phyloP scores from a whole-genome alignment of 768 basidiomycete genomes.

The Pleurotus salmoneostramineus region DNA sequence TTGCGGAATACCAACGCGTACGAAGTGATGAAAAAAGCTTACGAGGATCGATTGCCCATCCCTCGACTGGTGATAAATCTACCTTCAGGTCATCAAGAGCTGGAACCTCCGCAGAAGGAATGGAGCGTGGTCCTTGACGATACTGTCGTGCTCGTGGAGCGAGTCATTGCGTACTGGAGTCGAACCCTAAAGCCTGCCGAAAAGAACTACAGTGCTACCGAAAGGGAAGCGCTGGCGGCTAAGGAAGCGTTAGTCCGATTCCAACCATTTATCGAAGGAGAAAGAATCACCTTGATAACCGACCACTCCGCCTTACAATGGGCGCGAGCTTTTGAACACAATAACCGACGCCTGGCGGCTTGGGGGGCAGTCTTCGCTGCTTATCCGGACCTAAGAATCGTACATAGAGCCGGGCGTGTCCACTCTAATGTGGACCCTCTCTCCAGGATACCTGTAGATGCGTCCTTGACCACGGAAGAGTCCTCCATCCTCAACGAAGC shows the following conservation, averaged over 20 bases:
- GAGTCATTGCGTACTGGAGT: conserved; percentile 27
- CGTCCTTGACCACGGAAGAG: too few species aligned
- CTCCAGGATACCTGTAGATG: conserved; percentile 9
- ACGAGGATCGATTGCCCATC: conserved; percentile 12
- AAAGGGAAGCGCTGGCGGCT: conserved; percentile 23
- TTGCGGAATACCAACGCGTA: conserved; percentile 23
- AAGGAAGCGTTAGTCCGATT: conserved; percentile 28
- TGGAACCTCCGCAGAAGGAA: conserved; percentile 7
- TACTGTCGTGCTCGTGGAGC: conserved; percentile 21
- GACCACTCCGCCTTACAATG: conserved; percentile 22
- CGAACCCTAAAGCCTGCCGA: conserved; percentile 20
- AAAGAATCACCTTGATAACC: conserved; percentile 19
- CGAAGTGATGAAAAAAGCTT: conserved; percentile 18
- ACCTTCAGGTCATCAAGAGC: conserved; percentile 15
- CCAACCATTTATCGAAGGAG: conserved; percentile 30
- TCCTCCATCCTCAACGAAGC: too few species aligned
- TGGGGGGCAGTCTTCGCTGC: conserved; percentile 30
- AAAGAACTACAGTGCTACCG: conserved; percentile 25
- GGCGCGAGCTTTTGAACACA: conserved; percentile 18
- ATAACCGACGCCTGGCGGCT: conserved; percentile 18
- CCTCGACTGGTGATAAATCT: conserved; percentile 17
- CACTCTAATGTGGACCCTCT: conserved; percentile 29
- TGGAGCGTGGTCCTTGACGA: conserved; percentile 20
- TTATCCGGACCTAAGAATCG: conserved; percentile 23
- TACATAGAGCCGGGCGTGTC: conserved; percentile 24